Evolutionary conservation across 2,329 filamentous ascomycete genomes (phyloP).

Genomic region (Gnomoniopsis smithogilvyi): DNA sequence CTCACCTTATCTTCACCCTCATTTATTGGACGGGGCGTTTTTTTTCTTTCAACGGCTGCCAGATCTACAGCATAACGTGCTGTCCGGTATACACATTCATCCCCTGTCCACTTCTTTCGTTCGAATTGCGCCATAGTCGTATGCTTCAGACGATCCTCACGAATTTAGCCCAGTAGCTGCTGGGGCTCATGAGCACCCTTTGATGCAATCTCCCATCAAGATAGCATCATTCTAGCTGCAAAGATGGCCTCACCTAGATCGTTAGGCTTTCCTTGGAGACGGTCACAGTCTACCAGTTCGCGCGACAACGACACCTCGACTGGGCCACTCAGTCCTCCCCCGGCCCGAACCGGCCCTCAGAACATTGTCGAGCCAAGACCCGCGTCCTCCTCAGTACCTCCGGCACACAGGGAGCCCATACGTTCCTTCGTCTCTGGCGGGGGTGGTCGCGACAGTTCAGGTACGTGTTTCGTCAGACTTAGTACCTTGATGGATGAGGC

Average conservation of each 20-base stretch:
- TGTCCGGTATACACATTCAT: background rate
- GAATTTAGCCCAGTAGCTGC: background rate
- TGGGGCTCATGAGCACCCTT: background rate
- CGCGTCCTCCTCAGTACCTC: constrained; percentile 40
- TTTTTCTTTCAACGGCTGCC: no score
- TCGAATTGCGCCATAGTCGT: constrained; percentile 2
- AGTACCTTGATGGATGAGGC: constrained; percentile 13
- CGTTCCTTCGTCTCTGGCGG: constrained; percentile 66
- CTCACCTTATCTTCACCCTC: no score
- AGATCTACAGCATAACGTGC: no score
- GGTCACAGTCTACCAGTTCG: constrained; percentile 31
- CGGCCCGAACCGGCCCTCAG: constrained; percentile 18
- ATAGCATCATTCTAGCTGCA: constrained; percentile 2
- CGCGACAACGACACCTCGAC: constrained; percentile 27
- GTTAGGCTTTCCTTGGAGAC: constrained; percentile 44
- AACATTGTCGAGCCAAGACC: constrained; percentile 28
- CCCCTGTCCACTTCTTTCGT: background rate
- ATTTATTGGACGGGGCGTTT: no score
- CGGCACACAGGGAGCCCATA: constrained; percentile 59
- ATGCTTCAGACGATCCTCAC: constrained; percentile 5
- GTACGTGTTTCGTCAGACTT: constrained; percentile 36
- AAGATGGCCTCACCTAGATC: constrained; percentile 43
- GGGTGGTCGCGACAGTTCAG: constrained; percentile 56
- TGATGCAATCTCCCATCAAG: background rate
- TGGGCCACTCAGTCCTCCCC: constrained; percentile 19